phyloP scores from a whole-genome alignment of 768 basidiomycete species.

The Boletales sp. region DNA sequence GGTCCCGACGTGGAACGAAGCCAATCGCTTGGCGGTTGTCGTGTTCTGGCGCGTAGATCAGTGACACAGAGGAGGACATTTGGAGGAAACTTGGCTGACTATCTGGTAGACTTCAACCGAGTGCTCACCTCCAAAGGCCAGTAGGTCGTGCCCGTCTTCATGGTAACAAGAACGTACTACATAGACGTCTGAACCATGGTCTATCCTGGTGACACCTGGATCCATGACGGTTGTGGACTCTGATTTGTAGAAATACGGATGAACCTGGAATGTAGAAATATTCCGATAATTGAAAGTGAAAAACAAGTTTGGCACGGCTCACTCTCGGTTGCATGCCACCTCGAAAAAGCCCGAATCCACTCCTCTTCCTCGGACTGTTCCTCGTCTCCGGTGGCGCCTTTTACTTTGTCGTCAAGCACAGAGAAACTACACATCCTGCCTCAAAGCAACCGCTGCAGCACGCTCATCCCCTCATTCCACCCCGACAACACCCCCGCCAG shows the following conservation, averaged over 20 bases:
- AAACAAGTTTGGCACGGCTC: too few species aligned
- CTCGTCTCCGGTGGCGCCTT: slow-evolving; percentile 57
- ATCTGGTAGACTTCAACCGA: slow-evolving; percentile 67
- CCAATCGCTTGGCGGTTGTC: slow-evolving; percentile 47
- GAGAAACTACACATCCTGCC: slow-evolving; percentile 57
- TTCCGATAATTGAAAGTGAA: too few species aligned
- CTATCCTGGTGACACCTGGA: slow-evolving; percentile 42
- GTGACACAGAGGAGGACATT: neutral
- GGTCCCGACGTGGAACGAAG: slow-evolving; percentile 70
- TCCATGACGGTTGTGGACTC: slow-evolving; percentile 38
- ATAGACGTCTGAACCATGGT: slow-evolving; percentile 58
- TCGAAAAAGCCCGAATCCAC: slow-evolving; percentile 55
- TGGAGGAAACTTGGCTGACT: slow-evolving; percentile 38
- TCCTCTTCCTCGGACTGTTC: slow-evolving; percentile 55
- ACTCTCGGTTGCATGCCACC: slow-evolving; percentile 11
- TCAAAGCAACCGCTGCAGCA: slow-evolving; percentile 57
- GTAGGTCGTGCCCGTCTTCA: slow-evolving; percentile 60
- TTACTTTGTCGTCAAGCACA: slow-evolving; percentile 49
- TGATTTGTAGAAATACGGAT: neutral
- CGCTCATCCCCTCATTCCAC: slow-evolving; percentile 65
- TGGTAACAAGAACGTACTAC: slow-evolving; percentile 60
- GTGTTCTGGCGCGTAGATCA: slow-evolving; percentile 33
- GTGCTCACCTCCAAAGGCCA: slow-evolving; percentile 73
- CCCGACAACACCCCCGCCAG: slow-evolving; percentile 39
- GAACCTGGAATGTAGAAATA: neutral